phyloP scores from a whole-genome alignment of 2,329 filamentous ascomycete genomes.

The Venturia pyrina region DNA sequence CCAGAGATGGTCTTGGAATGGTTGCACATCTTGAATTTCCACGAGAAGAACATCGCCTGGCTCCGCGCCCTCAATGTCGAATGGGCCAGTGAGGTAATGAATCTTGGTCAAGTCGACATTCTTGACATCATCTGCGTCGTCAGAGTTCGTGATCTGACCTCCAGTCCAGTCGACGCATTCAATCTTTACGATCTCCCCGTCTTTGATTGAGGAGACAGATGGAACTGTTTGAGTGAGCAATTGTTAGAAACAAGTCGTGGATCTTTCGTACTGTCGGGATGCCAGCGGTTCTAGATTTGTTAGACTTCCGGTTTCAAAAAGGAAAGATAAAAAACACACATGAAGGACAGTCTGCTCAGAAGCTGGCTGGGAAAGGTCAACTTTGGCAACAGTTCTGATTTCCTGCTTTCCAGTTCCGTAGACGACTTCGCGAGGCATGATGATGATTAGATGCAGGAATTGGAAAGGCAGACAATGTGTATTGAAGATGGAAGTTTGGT shows the following conservation, averaged over 20 bases:
- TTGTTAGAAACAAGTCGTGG: slow-evolving; percentile 7
- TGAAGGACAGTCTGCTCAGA: slow-evolving; percentile 60
- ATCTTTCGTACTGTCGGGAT: slow-evolving; percentile 64
- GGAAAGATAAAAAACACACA: slow-evolving; percentile 36
- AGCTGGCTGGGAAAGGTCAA: slow-evolving; percentile 63
- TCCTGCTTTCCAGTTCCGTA: slow-evolving; percentile 26
- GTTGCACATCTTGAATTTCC: slow-evolving; percentile 89
- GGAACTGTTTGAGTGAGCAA: slow-evolving; percentile 50
- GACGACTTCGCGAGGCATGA: slow-evolving; percentile 31
- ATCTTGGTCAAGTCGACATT: slow-evolving; percentile 76
- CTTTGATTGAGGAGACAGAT: slow-evolving; percentile 59
- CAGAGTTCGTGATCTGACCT: slow-evolving; percentile 81
- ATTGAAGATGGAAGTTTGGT: not conserved
- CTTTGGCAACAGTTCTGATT: slow-evolving; percentile 63
- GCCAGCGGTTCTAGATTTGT: slow-evolving; percentile 68
- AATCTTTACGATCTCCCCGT: slow-evolving; percentile 84
- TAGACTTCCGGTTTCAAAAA: not conserved
- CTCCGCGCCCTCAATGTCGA: slow-evolving; percentile 74
- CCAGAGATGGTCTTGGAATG: slow-evolving; percentile 77
- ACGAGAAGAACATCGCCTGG: slow-evolving; percentile 78
- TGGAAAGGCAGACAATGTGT: not conserved
- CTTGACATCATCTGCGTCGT: slow-evolving; percentile 78
- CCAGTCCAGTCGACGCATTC: slow-evolving; percentile 71
- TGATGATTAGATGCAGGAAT: not conserved
- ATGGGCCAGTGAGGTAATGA: slow-evolving; percentile 84